These are phyloP conservation scores for Termitomyces bulborhizus DNA, from an alignment of 768 basidiomycete species.

Conservation along the genomic window DNA sequence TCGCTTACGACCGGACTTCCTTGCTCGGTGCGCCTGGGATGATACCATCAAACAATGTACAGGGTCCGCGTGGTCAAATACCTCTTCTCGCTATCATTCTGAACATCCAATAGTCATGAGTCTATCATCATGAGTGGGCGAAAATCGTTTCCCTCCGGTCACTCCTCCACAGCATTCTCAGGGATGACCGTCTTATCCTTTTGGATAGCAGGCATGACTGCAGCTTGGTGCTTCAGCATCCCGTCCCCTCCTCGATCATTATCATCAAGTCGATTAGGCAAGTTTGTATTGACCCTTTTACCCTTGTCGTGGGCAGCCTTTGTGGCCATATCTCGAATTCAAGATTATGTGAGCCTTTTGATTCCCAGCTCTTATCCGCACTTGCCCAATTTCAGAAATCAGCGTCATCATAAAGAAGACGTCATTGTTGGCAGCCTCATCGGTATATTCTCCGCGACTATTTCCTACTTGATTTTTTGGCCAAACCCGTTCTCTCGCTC, in stretches of 20 bases:
- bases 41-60: slow-evolving; percentile 39
- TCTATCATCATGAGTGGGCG: slow-evolving; percentile 41
- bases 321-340: slow-evolving; percentile 55
- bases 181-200: slow-evolving; percentile 61
- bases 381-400: not conserved
- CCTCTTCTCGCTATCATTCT: not conserved
- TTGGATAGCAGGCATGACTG: slow-evolving; percentile 60
- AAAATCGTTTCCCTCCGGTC: slow-evolving; percentile 64
- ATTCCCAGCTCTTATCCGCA: not conserved
- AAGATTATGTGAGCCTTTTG: slow-evolving; percentile 56
- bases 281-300: slow-evolving; percentile 40
- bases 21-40: slow-evolving; percentile 61
- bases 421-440: slow-evolving; percentile 58
- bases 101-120: slow-evolving; percentile 21
- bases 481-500: slow-evolving; percentile 49
- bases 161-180: slow-evolving; percentile 60
- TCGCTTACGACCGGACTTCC: slow-evolving; percentile 61
- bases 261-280: slow-evolving; percentile 39
- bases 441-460: slow-evolving; percentile 41
- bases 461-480: slow-evolving; percentile 60
- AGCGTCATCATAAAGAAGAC: slow-evolving; percentile 69
- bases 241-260: slow-evolving; percentile 29
- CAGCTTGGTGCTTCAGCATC: slow-evolving; percentile 46
- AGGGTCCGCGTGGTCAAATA: slow-evolving; percentile 34
- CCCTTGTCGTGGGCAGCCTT: slow-evolving; percentile 53